Evolutionary conservation across 208 protist species (phyloP).

Genomic region (Novymonas esmeraldas): DNA sequence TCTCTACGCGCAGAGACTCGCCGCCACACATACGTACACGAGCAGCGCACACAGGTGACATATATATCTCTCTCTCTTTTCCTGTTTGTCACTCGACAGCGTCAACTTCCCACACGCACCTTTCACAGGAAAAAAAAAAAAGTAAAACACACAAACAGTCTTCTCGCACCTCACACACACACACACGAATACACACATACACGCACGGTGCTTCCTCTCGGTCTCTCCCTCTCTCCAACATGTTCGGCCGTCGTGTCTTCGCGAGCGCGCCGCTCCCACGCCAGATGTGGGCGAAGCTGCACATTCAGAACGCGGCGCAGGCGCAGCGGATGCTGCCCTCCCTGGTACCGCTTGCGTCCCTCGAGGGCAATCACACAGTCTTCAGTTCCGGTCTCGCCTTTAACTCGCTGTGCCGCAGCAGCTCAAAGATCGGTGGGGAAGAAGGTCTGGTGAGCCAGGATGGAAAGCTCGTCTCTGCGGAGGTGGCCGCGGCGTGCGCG

Average conservation of each 20-base stretch:
- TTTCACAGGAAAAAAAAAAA: too few species aligned
- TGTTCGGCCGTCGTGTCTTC: constrained; percentile 87
- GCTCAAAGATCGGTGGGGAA: constrained; percentile 33
- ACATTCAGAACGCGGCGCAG: constrained; percentile 66
- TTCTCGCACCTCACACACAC: too few species aligned
- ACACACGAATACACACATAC: too few species aligned
- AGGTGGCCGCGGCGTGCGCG: constrained; percentile 34
- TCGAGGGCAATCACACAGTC: constrained; percentile 17
- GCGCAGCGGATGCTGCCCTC: constrained; percentile 48
- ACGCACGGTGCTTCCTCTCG: too few species aligned
- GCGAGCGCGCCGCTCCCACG: constrained; percentile 76
- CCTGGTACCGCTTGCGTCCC: constrained; percentile 24
- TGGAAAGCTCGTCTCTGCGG: constrained; percentile 34
- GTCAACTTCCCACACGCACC: too few species aligned
- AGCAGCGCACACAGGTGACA: too few species aligned
- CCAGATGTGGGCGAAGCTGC: constrained; percentile 62
- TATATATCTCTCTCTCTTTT: too few species aligned
- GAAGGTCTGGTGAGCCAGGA: constrained; percentile 37
- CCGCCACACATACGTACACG: too few species aligned
- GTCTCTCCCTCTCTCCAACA: constrained; percentile 26
- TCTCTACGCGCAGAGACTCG: too few species aligned
- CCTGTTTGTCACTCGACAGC: too few species aligned
- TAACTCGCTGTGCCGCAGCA: constrained; percentile 38
- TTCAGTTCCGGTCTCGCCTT: constrained; percentile 41
- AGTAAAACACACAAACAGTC: too few species aligned